Evolutionary conservation across 139 green algal species (phyloP).

Genomic region (Chlamydomonas incerta): DNA sequence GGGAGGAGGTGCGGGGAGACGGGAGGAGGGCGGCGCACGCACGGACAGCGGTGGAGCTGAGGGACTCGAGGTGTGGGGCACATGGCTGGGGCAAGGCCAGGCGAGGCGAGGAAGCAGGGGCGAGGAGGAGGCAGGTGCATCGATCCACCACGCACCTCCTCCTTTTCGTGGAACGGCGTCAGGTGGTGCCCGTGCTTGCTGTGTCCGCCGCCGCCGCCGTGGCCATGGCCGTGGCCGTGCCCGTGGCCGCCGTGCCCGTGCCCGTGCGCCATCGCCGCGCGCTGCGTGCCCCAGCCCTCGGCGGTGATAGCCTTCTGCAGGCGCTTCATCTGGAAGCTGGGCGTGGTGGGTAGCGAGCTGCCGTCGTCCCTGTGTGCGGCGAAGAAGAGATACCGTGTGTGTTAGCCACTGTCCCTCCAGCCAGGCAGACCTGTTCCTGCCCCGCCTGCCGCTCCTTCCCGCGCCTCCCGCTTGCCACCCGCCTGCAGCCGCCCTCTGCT

Average conservation of each 20-base stretch:
- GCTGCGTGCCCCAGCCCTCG: constrained; percentile 7
- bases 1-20: no score
- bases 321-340: constrained; percentile 33
- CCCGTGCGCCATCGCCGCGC: background rate
- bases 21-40: background rate
- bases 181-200: constrained; percentile 17
- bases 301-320: constrained; percentile 33
- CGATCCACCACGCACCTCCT: constrained; percentile 11
- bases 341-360: constrained; percentile 30
- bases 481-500: no score
- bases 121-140: no score
- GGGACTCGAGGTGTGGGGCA: no score
- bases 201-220: background rate
- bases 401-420: no score
- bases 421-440: no score
- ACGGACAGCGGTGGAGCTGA: background rate
- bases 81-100: no score
- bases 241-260: background rate
- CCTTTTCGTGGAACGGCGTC: constrained; percentile 29
- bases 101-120: no score
- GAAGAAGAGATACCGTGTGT: background rate
- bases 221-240: background rate
- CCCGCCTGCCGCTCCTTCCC: no score
- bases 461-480: no score
- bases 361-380: constrained; percentile 34